Conservation (phyloP, 306 rosid genomes). For the Castanea sativa region DNA sequence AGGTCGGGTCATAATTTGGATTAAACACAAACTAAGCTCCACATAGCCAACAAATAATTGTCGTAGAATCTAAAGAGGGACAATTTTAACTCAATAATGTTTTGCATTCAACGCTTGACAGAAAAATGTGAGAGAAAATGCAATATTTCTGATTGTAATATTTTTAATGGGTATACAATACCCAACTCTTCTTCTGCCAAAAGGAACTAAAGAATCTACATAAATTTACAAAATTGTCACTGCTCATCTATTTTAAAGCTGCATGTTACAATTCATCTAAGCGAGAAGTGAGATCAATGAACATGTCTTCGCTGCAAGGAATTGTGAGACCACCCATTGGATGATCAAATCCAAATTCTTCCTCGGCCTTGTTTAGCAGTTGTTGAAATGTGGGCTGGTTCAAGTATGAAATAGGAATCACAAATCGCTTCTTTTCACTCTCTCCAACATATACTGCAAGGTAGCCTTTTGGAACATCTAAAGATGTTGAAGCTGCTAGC, state of each 20-base stretch:
- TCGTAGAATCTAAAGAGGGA: not conserved
- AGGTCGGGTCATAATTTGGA: no score
- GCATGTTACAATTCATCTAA: constrained; percentile 3
- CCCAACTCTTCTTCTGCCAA: not conserved
- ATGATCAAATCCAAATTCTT: constrained; percentile 48
- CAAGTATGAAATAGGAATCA: constrained; percentile 46
- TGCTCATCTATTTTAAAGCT: not conserved
- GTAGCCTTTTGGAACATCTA: constrained; percentile 45
- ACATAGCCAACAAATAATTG: no score
- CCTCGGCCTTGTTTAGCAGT: constrained; percentile 29
- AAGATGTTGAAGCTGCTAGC: constrained; percentile 9
- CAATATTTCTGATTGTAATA: not conserved
- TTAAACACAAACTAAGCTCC: no score
- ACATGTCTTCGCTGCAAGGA: constrained; percentile 45
- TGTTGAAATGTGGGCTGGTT: constrained; percentile 41
- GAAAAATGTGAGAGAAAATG: no score
- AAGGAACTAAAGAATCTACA: not conserved
- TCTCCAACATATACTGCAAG: constrained; percentile 60
- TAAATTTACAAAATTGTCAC: not conserved
- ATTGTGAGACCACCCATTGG: constrained; percentile 49
- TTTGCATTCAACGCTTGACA: not conserved
- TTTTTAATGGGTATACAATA: not conserved
- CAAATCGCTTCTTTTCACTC: constrained; percentile 33
- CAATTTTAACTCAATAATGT: not conserved
- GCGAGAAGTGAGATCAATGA: constrained; percentile 31